Base-by-base conservation (phyloP, 371 early-diverging fungal species). In the Coemansia sp. region DNA sequence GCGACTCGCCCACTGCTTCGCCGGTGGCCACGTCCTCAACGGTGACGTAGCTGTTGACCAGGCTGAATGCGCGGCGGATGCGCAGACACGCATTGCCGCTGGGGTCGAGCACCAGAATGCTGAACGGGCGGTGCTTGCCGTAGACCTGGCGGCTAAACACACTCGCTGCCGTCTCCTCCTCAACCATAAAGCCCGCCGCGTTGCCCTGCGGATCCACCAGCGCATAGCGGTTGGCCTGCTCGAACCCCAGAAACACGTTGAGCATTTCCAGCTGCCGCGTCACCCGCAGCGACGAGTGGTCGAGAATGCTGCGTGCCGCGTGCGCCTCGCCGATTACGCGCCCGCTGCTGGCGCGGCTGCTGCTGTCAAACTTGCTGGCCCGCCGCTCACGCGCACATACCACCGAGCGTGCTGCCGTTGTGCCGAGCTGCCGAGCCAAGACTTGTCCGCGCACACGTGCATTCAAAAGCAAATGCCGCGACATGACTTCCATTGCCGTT, bases 211-310 rank as follows among this genome's bases (percentile, higher is more conserved):
- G 82, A 68, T 90, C 89, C 66, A 87, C 84, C 43, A 95, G 87
- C 6, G 88, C 84, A 63, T 95, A 95, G 59, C 85, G 82, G 82
- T 95, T 95, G 31, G 92, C 93, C 76, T 95, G 93, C 70, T 95
- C 95, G 65, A 85, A 93, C 13, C 92, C 90, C 76, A 79, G 39
- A 67, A 90, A 83, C 1, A 90, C 82, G 70, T 92, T 94, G 81
- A 94, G 74, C 90, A 92, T 89, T 74, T 92, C 94, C 14, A 92
- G 57, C 73, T 94, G 90, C 26, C 94, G 77, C 3, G 85, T 86
- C 48, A 93, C 85, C 7, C 89, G 81, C 30, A 93, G 57, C 2
- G 88, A 87, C 16, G 87, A 78, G 42, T 86, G 86, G 0, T 83
- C 64, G 5, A 87, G 68, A 7, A 70, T 49, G 10, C 13, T 26